Percentiles rank a stretch among this genome's conserved stretches.
Conservation (phyloP, 2,329 filamentous ascomycete species). For the Pseudogymnoascus sp. region DNA sequence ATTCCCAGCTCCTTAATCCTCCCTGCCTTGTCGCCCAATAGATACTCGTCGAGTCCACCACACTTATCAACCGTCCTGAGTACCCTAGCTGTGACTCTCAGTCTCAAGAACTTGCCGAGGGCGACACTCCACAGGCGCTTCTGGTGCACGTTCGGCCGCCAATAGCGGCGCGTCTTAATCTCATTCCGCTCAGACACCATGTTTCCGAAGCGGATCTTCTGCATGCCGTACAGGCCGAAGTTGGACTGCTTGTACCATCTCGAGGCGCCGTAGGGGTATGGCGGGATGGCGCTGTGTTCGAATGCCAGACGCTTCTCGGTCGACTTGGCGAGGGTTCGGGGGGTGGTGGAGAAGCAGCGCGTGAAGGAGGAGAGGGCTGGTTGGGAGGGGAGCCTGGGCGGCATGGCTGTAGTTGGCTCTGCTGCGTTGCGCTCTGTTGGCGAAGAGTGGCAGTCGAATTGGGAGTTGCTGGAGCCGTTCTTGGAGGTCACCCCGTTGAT, state of each 20-base stretch:
- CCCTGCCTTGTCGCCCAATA: constrained; percentile 69
- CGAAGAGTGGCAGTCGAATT: constrained; percentile 5
- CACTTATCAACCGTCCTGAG: constrained; percentile 71
- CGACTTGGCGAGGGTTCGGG: constrained; percentile 25
- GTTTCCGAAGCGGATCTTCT: constrained; percentile 72
- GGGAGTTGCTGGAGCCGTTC: background rate
- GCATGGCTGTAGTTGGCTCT: constrained; percentile 11
- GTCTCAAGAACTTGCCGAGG: constrained; percentile 54
- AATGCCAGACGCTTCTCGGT: constrained; percentile 29
- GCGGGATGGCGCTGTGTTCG: constrained; percentile 36
- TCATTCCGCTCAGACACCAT: constrained; percentile 60
- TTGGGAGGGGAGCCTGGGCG: constrained; percentile 19
- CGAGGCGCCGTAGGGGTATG: constrained; percentile 66
- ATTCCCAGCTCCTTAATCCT: constrained; percentile 82
- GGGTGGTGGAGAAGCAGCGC: constrained; percentile 28
- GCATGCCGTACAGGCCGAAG: constrained; percentile 60
- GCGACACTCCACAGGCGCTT: constrained; percentile 59
- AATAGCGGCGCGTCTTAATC: constrained; percentile 62
- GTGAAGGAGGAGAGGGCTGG: constrained; percentile 13
- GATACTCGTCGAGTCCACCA: constrained; percentile 85
- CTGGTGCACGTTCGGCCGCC: constrained; percentile 60
- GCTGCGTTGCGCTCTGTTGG: background rate
- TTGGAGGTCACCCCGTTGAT: constrained; percentile 1
- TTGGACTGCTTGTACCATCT: constrained; percentile 73
- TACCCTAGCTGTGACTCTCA: constrained; percentile 62